Evolutionary conservation across 805 yeast species (phyloP).

Genomic region (Diddensiella transvaalensis): DNA sequence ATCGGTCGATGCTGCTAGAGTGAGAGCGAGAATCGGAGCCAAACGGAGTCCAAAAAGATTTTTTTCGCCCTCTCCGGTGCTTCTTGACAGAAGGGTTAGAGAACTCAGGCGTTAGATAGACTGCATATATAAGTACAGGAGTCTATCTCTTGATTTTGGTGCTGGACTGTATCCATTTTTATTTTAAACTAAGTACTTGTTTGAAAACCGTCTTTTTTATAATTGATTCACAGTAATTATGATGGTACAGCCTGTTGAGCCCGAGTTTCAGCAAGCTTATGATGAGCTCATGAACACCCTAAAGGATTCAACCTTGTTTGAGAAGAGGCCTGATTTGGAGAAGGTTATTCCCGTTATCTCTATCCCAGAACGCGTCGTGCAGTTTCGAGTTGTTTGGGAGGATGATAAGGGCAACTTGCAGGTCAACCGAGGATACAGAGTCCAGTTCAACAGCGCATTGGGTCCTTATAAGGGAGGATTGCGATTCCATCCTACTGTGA

Average conservation of each 20-base stretch:
- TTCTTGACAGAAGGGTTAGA: too few relatives aligned
- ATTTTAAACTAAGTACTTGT: too few relatives aligned
- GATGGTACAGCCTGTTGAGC: conserved; percentile 64
- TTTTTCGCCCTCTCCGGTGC: too few relatives aligned
- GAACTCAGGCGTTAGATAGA: too few relatives aligned
- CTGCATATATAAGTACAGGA: too few relatives aligned
- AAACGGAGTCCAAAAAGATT: too few relatives aligned
- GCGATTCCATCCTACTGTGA: conserved; percentile 96
- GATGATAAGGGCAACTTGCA: conserved; percentile 87
- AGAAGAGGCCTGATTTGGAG: conserved; percentile 84
- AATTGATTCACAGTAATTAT: not conserved
- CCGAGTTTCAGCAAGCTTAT: conserved; percentile 99
- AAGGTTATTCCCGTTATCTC: conserved; percentile 86
- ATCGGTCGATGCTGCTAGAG: not conserved
- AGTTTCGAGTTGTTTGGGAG: conserved; percentile 98
- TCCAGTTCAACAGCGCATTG: conserved; percentile 95
- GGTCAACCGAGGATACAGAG: conserved; percentile 97
- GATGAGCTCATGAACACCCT: conserved; percentile 85
- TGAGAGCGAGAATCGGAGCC: not conserved
- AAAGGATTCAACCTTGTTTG: conserved; percentile 86
- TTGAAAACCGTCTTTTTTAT: too few relatives aligned
- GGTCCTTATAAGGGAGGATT: conserved; percentile 99
- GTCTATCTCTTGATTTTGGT: too few relatives aligned
- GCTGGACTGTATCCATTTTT: too few relatives aligned
- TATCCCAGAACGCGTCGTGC: conserved; percentile 92